A percentile compares a stretch with the other conserved stretches of the same genome.
Evolutionary conservation across 805 yeast genomes (phyloP).

Genomic region (Candida silvatica): DNA sequence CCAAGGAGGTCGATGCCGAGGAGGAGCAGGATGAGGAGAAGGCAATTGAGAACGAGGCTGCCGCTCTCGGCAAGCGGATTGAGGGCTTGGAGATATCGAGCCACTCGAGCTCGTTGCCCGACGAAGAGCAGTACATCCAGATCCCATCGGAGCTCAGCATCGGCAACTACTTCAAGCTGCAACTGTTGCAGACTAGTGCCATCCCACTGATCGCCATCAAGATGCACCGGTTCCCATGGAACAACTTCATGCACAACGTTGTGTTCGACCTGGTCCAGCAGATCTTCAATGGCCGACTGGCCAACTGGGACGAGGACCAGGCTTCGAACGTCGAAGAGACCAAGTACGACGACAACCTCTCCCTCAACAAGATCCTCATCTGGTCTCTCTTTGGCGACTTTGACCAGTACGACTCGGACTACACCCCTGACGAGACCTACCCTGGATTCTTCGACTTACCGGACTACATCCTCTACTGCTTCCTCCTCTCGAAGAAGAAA

Average conservation of each 20-base stretch:
- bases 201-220: constrained; percentile 54
- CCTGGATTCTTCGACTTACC: constrained; percentile 27
- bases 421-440: constrained; percentile 9
- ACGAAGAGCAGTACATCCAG: constrained; percentile 18
- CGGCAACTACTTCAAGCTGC: constrained; percentile 81
- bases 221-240: constrained; percentile 87
- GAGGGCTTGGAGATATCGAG: constrained; percentile 19
- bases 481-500: constrained; percentile 18
- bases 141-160: constrained; percentile 29
- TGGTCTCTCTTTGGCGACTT: constrained; percentile 27
- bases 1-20: constrained; percentile 7
- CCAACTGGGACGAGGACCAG: constrained; percentile 29
- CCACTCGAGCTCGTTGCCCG: constrained; percentile 2
- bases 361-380: constrained; percentile 26
- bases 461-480: constrained; percentile 21
- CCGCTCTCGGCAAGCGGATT: constrained; percentile 6
- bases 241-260: constrained; percentile 93
- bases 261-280: constrained; percentile 95
- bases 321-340: constrained; percentile 26
- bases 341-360: constrained; percentile 23
- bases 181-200: constrained; percentile 62
- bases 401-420: constrained; percentile 14
- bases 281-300: constrained; percentile 63
- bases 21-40: constrained; percentile 15
- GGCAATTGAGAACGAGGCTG: constrained; percentile 20